Base-by-base conservation (phyloP, 2,329 filamentous ascomycete genomes). In the Laburnicola sp. region DNA sequence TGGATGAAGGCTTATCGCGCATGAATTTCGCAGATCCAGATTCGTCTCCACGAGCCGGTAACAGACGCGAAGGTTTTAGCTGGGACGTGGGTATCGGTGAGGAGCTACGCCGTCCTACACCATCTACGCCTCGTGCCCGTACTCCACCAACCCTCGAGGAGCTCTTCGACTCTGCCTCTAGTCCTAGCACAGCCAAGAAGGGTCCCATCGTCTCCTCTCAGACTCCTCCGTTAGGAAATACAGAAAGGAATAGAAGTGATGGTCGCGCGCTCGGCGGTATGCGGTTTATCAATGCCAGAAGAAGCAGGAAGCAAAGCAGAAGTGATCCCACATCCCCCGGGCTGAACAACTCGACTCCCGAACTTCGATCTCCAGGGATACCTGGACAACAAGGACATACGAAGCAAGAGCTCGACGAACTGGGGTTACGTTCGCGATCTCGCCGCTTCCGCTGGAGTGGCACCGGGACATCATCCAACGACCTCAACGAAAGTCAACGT, bases 41-140 rank as follows among this genome's bases (percentile, higher is more conserved):
- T 7, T 41, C 52, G 6, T 61, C 59, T 9, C 60, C 62, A 6
- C 57, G 54, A 21, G 50, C 54, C 11, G 59, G 56, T 6, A 44
- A 40, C n/a, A 56, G 67, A 46, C 63, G 66, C 11, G 60, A 64
- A 36, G 63, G 64, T 26, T 64, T 69, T n/a, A 61, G 47, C 8
- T 68, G 62, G 61, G 60, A 56, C 5, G 28, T 46, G 30, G 56
- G 26, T 26, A 38, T 32, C 16, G 51, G 25, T 6, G 56, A 57
- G 6, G 56, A 59, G 3, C 37, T 51, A 8, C 50, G 25, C 45
- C 51, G 45, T 11, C 49, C 59, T 47, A 55, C 58, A 8, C 38
- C 40, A 21, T 16, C 6, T 41, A 44, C 60, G 40, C 54, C 59
- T n/a, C 58, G 26, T 21, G 27, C 22, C 28, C 49, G 9, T 22